Percentiles rank a stretch among this genome's conserved stretches.
phyloP scores from a whole-genome alignment of 768 basidiomycete genomes.

The Imleria badia region DNA sequence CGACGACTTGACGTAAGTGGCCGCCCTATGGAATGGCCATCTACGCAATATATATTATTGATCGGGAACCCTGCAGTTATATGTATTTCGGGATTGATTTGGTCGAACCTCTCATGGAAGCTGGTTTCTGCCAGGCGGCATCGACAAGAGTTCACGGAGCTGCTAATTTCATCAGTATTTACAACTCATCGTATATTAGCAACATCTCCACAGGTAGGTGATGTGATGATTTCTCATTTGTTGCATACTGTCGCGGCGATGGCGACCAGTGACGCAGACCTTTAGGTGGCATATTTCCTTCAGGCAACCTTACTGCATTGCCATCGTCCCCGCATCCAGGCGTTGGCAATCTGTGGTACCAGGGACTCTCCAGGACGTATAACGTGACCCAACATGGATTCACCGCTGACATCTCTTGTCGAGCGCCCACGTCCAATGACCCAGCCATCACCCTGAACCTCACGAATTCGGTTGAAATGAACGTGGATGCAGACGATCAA shows the following conservation, averaged over 20 bases:
- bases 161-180: background rate
- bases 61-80: too few species aligned
- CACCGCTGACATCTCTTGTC: background rate
- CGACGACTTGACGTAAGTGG: too few species aligned
- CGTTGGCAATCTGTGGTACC: background rate
- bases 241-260: background rate
- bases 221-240: background rate
- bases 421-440: background rate
- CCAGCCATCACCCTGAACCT: background rate
- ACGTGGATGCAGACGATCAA: background rate
- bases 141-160: too few species aligned
- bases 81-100: too few species aligned
- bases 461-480: background rate
- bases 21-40: too few species aligned
- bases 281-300: background rate
- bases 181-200: background rate
- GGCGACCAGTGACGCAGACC: background rate
- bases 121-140: background rate
- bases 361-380: background rate
- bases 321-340: background rate
- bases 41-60: too few species aligned
- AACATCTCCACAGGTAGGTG: background rate
- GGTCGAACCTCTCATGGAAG: background rate
- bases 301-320: background rate
- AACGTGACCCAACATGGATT: background rate